Percentiles rank a stretch among this genome's conserved stretches.
Evolutionary conservation across 495 filamentous ascomycete genomes (phyloP).

Genomic region (Sporormia fimetaria): DNA sequence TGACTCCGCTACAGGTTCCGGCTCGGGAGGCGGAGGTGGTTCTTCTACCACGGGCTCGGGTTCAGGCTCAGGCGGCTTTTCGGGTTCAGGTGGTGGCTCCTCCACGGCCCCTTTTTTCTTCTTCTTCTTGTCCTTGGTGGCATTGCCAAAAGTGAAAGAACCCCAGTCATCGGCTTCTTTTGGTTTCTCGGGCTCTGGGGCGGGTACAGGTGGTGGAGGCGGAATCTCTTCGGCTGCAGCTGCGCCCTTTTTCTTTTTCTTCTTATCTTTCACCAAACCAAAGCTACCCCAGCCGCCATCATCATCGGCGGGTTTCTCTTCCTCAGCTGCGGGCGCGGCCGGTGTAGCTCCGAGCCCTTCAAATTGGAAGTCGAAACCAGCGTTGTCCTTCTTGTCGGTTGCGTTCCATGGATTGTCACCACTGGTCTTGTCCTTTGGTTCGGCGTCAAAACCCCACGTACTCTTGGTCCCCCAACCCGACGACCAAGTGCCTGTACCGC

Average conservation of each 20-base stretch:
- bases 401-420: conserved; percentile 23
- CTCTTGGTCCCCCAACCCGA: conserved; percentile 17
- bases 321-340: not conserved
- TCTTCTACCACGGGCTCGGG: conserved; percentile 15
- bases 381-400: conserved; percentile 25
- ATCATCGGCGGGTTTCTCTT: conserved; percentile 24
- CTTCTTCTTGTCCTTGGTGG: conserved; percentile 26
- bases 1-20: conserved; percentile 29
- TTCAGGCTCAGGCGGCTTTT: conserved; percentile 14
- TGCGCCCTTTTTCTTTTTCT: conserved; percentile 21
- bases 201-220: conserved; percentile 2
- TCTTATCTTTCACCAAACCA: conserved; percentile 32
- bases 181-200: conserved; percentile 12
- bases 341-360: conserved; percentile 9
- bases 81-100: conserved; percentile 10
- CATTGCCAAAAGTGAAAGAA: conserved; percentile 9
- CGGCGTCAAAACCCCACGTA: conserved; percentile 19
- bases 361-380: conserved; percentile 24
- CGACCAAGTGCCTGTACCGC: conserved; percentile 18
- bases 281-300: conserved; percentile 26
- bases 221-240: conserved; percentile 10
- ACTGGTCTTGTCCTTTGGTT: conserved; percentile 9
- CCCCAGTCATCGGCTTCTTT: conserved; percentile 14
- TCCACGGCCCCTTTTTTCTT: conserved; percentile 25
- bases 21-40: conserved; percentile 21